phyloP scores from a whole-genome alignment of 805 yeast genomes.

The Isabelozyma gotoi region DNA sequence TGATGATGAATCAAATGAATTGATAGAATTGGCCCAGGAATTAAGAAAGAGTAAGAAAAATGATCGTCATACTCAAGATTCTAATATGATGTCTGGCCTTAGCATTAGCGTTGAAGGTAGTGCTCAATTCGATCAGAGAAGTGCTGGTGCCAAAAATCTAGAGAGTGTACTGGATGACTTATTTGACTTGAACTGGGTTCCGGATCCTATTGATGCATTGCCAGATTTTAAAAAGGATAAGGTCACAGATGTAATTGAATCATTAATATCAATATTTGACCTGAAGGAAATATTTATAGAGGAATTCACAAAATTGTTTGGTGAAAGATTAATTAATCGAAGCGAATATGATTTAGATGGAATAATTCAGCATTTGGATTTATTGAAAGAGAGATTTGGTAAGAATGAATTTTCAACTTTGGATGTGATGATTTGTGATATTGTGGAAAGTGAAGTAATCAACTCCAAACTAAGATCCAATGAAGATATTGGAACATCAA shows the following conservation, averaged over 20 bases:
- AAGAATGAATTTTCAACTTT: conserved; percentile 63
- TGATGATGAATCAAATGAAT: conserved; percentile 34
- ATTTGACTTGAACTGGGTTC: conserved; percentile 63
- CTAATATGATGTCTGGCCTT: background rate
- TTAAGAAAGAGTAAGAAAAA: conserved; percentile 30
- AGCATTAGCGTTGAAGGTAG: background rate
- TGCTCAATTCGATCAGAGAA: background rate
- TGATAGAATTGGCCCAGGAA: conserved; percentile 56
- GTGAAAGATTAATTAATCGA: conserved; percentile 51
- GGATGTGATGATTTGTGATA: conserved; percentile 83
- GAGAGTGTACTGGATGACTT: conserved; percentile 34
- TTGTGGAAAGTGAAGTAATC: conserved; percentile 52
- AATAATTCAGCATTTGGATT: conserved; percentile 43
- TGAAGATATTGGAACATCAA: background rate
- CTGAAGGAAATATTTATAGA: conserved; percentile 63
- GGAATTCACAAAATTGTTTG: conserved; percentile 63
- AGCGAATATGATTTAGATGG: conserved; percentile 40
- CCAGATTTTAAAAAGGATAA: conserved; percentile 70
- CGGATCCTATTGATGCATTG: conserved; percentile 89
- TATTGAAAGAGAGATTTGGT: conserved; percentile 65
- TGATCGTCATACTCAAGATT: conserved; percentile 14
- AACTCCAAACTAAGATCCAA: conserved; percentile 35
- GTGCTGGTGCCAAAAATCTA: background rate
- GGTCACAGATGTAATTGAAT: conserved; percentile 67
- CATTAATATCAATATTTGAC: conserved; percentile 71